Conservation (phyloP, 768 basidiomycete species). For the Polyporus arcularius region DNA sequence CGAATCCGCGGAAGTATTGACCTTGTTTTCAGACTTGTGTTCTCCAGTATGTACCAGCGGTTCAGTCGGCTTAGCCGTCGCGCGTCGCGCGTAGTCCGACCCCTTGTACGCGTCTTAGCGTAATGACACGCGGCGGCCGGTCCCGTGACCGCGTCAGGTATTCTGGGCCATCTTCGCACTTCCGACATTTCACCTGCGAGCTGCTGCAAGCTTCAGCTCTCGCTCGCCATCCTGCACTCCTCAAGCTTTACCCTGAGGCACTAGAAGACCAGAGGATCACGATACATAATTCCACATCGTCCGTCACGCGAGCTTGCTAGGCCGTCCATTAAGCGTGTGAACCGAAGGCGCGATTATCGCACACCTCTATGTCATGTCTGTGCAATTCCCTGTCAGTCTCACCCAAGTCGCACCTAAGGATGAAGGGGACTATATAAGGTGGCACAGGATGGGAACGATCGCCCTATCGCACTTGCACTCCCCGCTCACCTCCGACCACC, state of each 20-base stretch:
- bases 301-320: constrained; percentile 7
- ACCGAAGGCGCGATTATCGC: constrained; percentile 56
- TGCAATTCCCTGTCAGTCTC: constrained; percentile 5
- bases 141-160: constrained; percentile 9
- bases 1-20: no score
- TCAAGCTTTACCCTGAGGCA: background rate
- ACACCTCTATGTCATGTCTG: constrained; percentile 7
- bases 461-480: constrained; percentile 3
- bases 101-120: background rate
- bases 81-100: background rate
- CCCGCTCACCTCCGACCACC: background rate
- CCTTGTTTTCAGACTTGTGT: no score
- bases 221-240: background rate
- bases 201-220: background rate
- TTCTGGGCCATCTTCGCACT: constrained; percentile 9
- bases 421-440: constrained; percentile 23
- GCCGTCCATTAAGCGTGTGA: constrained; percentile 49
- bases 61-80: background rate
- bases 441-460: constrained; percentile 6
- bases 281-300: no score
- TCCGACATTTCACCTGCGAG: background rate
- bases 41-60: no score
- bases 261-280: no score
- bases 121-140: background rate
- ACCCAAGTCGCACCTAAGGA: background rate